phyloP scores from a whole-genome alignment of 2,329 filamentous ascomycete species.

The Sarocladium strictum region DNA sequence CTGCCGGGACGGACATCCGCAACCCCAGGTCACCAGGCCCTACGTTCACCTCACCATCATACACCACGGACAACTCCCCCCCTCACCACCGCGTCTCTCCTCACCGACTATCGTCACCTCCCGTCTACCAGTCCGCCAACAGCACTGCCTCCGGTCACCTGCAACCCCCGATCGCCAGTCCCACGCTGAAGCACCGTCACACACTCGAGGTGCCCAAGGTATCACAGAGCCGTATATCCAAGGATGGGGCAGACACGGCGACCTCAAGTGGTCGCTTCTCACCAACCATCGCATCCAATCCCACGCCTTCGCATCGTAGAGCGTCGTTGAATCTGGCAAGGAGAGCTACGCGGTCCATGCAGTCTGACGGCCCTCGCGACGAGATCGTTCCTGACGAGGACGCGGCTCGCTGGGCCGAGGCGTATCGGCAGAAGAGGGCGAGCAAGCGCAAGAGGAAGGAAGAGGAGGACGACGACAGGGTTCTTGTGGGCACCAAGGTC shows the following conservation, averaged over 20 bases:
- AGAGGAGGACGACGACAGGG: constrained; percentile 85
- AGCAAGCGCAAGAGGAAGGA: constrained; percentile 80
- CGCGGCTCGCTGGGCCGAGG: constrained; percentile 85
- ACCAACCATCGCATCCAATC: constrained; percentile 49
- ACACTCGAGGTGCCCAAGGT: constrained; percentile 80
- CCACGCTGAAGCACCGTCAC: constrained; percentile 71
- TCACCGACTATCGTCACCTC: constrained; percentile 61
- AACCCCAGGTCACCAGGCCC: not conserved
- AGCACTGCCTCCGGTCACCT: constrained; percentile 44
- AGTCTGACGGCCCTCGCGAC: constrained; percentile 78
- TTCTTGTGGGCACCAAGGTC: constrained; percentile 94
- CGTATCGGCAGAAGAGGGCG: constrained; percentile 83
- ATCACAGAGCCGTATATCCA: constrained; percentile 60
- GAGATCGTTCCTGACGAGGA: constrained; percentile 85
- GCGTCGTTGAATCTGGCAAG: constrained; percentile 79
- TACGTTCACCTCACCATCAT: constrained; percentile 16
- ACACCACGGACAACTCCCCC: constrained; percentile 20
- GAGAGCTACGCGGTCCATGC: constrained; percentile 75
- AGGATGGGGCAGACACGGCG: constrained; percentile 62
- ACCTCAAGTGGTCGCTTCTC: constrained; percentile 79
- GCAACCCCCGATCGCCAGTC: constrained; percentile 37
- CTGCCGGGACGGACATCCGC: not conserved
- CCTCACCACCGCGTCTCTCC: constrained; percentile 25
- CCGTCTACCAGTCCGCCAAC: constrained; percentile 42
- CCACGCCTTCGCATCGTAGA: constrained; percentile 48